Conservation (phyloP, 2,329 filamentous ascomycete genomes). For the Colletotrichum orchidophilum region DNA sequence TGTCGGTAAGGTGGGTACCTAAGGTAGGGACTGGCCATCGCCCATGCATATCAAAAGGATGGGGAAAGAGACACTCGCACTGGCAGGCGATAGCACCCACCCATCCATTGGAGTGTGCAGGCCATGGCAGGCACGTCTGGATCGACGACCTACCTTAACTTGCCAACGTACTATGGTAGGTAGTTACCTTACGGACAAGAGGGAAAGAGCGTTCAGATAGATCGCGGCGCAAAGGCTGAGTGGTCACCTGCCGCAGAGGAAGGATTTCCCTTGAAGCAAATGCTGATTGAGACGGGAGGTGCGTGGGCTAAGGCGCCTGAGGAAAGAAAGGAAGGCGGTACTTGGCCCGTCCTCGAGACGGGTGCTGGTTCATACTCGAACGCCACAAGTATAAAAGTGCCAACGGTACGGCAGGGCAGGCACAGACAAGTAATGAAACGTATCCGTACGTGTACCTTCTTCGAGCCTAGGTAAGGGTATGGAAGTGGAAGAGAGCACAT, state of each 20-base stretch:
- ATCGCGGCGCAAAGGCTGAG: slow-evolving; percentile 26
- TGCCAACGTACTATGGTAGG: background rate
- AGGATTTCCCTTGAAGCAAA: background rate
- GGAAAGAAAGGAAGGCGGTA: slow-evolving; percentile 8
- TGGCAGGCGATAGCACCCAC: background rate
- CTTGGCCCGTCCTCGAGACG: slow-evolving; percentile 14
- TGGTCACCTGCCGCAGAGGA: background rate
- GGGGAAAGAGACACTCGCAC: background rate
- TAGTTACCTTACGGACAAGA: background rate
- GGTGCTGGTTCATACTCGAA: background rate
- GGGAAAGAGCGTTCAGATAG: slow-evolving; percentile 24
- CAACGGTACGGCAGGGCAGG: background rate
- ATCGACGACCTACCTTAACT: background rate
- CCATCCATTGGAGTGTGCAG: background rate
- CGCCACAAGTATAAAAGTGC: background rate
- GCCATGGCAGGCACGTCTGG: background rate
- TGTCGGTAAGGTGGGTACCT: background rate
- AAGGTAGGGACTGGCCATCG: background rate
- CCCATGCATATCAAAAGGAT: background rate
- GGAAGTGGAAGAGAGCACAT: background rate
- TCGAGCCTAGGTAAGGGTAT: background rate
- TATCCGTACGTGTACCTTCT: background rate
- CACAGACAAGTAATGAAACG: background rate
- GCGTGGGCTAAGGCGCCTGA: background rate
- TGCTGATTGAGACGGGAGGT: slow-evolving; percentile 7